phyloP scores from a whole-genome alignment of 2,329 filamentous ascomycete species.

The Ceratocystis papillata region DNA sequence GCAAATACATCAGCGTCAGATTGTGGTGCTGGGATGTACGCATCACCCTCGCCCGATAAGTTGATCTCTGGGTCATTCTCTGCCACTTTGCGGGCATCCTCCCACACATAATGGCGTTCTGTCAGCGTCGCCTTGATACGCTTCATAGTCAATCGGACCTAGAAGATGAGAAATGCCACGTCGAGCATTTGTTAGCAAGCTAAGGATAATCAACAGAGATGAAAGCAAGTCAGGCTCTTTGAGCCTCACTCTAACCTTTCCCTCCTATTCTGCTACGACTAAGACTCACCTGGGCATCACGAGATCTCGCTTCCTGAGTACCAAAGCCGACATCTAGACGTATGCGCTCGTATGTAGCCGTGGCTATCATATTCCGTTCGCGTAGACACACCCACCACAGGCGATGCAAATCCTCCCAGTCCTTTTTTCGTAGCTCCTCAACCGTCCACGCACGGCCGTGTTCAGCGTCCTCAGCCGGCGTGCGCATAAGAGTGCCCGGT shows the following conservation, averaged over 20 bases:
- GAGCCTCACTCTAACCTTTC: background rate
- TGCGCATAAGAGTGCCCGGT: conserved; percentile 55
- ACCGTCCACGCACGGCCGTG: conserved; percentile 78
- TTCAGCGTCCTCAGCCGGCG: conserved; percentile 57
- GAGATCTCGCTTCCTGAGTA: conserved; percentile 50
- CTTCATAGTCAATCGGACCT: conserved; percentile 70
- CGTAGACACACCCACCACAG: conserved; percentile 92
- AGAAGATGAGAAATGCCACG: conserved; percentile 14
- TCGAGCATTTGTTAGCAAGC: background rate
- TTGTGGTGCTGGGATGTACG: conserved; percentile 38
- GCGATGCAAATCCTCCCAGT: conserved; percentile 83
- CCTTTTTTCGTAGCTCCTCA: conserved; percentile 76
- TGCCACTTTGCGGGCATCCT: conserved; percentile 59
- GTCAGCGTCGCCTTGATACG: conserved; percentile 75
- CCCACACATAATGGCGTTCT: conserved; percentile 81
- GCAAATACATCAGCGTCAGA: conserved; percentile 33
- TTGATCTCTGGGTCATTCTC: conserved; percentile 57
- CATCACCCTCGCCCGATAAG: conserved; percentile 39
- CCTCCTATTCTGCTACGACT: background rate
- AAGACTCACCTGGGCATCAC: conserved; percentile 54
- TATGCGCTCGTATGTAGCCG: conserved; percentile 57
- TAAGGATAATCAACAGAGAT: background rate
- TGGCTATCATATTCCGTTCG: conserved; percentile 83
- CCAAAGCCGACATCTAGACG: conserved; percentile 64
- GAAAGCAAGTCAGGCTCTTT: background rate